Conservation (phyloP, 2,329 filamentous ascomycete genomes). For the Fusarium abutilonis region DNA sequence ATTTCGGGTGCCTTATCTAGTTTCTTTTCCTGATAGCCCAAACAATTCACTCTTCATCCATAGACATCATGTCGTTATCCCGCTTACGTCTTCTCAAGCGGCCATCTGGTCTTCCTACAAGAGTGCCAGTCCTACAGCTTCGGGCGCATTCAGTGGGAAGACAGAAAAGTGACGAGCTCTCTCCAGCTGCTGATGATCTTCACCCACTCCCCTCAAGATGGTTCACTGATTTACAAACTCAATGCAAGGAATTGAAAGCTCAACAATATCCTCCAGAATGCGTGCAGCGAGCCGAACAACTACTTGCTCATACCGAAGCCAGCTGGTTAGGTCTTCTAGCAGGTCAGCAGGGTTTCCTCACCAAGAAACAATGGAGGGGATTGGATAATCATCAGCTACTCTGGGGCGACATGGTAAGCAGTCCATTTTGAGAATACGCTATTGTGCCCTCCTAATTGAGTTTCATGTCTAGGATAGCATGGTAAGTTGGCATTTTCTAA, state of each 20-base stretch:
- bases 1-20: background rate
- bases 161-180: background rate
- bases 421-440: rapidly evolving
- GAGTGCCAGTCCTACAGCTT: background rate
- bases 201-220: slow-evolving; percentile 16
- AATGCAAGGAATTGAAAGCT: background rate
- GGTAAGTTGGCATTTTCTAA: background rate
- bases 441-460: background rate
- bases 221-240: slow-evolving; percentile 27
- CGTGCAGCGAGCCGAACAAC: background rate
- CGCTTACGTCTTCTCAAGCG: background rate
- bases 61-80: background rate
- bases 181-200: background rate
- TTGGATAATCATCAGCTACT: slow-evolving; percentile 26
- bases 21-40: background rate
- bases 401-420: slow-evolving; percentile 34
- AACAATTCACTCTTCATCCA: background rate
- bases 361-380: slow-evolving; percentile 22
- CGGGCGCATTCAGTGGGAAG: background rate
- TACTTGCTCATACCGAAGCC: background rate
- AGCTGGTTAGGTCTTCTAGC: slow-evolving; percentile 26
- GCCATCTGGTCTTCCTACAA: background rate
- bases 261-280: slow-evolving; percentile 5
- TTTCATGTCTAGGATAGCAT: slow-evolving; percentile 16
- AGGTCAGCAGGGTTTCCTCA: slow-evolving; percentile 21